A percentile compares a stretch with the other conserved stretches of the same genome.
These are phyloP conservation scores for Tylopilus vinaceipallidus DNA, from an alignment of 768 basidiomycete genomes.

Conservation along the genomic window DNA sequence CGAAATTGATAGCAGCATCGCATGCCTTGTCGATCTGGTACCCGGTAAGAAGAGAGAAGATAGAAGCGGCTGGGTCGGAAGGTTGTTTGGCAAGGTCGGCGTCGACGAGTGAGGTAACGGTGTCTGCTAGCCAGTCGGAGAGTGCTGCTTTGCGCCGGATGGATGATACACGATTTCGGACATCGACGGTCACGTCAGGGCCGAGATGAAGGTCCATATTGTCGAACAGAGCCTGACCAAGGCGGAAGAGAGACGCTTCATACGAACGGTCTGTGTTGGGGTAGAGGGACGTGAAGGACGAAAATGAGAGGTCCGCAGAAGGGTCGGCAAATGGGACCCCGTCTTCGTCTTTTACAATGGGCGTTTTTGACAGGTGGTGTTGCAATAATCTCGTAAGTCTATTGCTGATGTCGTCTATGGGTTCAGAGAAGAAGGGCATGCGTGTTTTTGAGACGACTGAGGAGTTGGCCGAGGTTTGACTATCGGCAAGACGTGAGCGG, in stretches of 20 bases:
- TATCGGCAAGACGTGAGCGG: slow-evolving; percentile 25
- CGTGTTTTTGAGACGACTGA: slow-evolving; percentile 55
- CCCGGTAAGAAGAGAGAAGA: slow-evolving; percentile 82
- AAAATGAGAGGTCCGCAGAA: slow-evolving; percentile 64
- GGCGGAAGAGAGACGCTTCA: slow-evolving; percentile 82
- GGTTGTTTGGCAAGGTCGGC: slow-evolving; percentile 57
- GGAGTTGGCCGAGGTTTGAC: slow-evolving; percentile 57
- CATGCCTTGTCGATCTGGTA: slow-evolving; percentile 86
- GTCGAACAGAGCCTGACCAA: slow-evolving; percentile 89
- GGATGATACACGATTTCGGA: slow-evolving; percentile 56
- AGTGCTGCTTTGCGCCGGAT: slow-evolving; percentile 77
- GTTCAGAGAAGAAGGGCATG: slow-evolving; percentile 39
- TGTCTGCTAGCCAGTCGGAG: slow-evolving; percentile 80
- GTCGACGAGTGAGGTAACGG: slow-evolving; percentile 70
- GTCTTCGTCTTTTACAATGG: slow-evolving; percentile 67
- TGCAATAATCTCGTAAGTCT: slow-evolving; percentile 65
- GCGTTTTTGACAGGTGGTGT: slow-evolving; percentile 72
- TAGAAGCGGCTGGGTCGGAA: slow-evolving; percentile 44
- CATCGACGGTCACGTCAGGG: slow-evolving; percentile 51
- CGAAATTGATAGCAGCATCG: slow-evolving; percentile 66
- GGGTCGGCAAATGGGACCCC: slow-evolving; percentile 70
- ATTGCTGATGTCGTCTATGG: slow-evolving; percentile 33
- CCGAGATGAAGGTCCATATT: slow-evolving; percentile 65
- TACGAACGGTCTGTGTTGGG: slow-evolving; percentile 65
- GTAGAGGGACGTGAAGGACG: slow-evolving; percentile 73